Evolutionary conservation across 495 filamentous ascomycete genomes (phyloP).

Genomic region (Cryomyces antarcticus): DNA sequence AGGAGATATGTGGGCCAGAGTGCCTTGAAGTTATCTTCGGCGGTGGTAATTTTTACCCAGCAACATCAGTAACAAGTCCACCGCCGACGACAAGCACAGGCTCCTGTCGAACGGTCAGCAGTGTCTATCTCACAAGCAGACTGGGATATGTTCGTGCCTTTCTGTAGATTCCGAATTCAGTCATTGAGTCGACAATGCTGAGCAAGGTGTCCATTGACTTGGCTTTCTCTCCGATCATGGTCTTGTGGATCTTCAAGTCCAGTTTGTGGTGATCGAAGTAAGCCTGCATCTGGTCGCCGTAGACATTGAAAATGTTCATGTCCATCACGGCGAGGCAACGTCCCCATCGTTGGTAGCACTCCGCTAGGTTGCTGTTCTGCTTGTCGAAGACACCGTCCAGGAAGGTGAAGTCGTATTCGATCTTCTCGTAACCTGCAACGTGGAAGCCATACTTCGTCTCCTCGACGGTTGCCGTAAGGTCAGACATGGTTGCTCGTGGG

Average conservation of each 20-base stretch:
- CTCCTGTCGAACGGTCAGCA: conserved; percentile 19
- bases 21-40: conserved; percentile 24
- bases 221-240: conserved; percentile 42
- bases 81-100: conserved; percentile 45
- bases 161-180: conserved; percentile 39
- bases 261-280: conserved; percentile 36
- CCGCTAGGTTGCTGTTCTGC: conserved; percentile 29
- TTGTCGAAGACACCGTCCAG: conserved; percentile 38
- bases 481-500: conserved; percentile 28
- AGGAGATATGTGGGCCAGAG: conserved; percentile 19
- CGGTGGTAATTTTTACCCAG: conserved; percentile 28
- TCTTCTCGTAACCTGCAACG: conserved; percentile 44
- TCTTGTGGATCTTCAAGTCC: conserved; percentile 37
- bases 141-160: conserved; percentile 20
- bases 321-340: conserved; percentile 40
- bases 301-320: conserved; percentile 36
- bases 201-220: conserved; percentile 41
- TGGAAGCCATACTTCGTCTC: conserved; percentile 36
- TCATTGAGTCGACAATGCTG: conserved; percentile 42
- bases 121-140: neutral
- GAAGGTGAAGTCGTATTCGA: conserved; percentile 47
- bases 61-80: conserved; percentile 44
- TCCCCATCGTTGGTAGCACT: conserved; percentile 35
- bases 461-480: conserved; percentile 34
- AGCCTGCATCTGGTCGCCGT: conserved; percentile 33